Conservation (phyloP, 2,329 filamentous ascomycete genomes). For the Aspergillus oerlinghausenensis region DNA sequence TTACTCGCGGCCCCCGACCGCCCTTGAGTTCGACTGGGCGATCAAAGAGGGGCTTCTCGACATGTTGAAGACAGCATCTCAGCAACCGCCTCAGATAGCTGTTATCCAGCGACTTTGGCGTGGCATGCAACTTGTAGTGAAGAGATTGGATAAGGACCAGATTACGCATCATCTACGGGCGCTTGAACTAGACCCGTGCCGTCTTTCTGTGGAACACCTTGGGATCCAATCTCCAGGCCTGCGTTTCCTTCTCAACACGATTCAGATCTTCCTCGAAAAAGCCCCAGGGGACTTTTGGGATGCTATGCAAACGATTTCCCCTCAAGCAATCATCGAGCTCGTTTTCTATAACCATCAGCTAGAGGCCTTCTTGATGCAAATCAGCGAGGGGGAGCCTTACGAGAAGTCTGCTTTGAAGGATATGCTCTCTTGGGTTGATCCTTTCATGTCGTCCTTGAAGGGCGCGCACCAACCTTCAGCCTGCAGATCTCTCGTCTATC, state of each 20-base stretch:
- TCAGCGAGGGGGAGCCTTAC: conserved; percentile 48
- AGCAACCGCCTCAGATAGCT: conserved; percentile 47
- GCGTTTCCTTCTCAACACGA: conserved; percentile 63
- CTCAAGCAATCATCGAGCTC: conserved; percentile 76
- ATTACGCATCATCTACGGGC: conserved; percentile 74
- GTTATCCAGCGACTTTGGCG: conserved; percentile 73
- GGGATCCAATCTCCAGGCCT: conserved; percentile 59
- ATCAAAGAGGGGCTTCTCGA: conserved; percentile 68
- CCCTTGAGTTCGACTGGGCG: conserved; percentile 80
- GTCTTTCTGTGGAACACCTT: conserved; percentile 62
- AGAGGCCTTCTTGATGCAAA: conserved; percentile 50
- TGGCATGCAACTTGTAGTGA: conserved; percentile 69
- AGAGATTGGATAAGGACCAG: conserved; percentile 65
- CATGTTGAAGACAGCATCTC: conserved; percentile 60
- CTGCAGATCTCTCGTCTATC: conserved; percentile 71
- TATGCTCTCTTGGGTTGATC: conserved; percentile 71
- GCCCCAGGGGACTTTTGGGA: conserved; percentile 82
- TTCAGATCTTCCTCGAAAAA: conserved; percentile 68
- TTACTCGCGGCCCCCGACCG: conserved; percentile 59
- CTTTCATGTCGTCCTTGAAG: conserved; percentile 73
- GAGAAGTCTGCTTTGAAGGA: conserved; percentile 55
- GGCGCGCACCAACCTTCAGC: conserved; percentile 72
- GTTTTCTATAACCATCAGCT: conserved; percentile 71
- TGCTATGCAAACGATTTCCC: conserved; percentile 74
- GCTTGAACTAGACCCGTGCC: conserved; percentile 67